phyloP scores from a whole-genome alignment of 2,329 filamentous ascomycete species.

The Aspergillus caelatus region DNA sequence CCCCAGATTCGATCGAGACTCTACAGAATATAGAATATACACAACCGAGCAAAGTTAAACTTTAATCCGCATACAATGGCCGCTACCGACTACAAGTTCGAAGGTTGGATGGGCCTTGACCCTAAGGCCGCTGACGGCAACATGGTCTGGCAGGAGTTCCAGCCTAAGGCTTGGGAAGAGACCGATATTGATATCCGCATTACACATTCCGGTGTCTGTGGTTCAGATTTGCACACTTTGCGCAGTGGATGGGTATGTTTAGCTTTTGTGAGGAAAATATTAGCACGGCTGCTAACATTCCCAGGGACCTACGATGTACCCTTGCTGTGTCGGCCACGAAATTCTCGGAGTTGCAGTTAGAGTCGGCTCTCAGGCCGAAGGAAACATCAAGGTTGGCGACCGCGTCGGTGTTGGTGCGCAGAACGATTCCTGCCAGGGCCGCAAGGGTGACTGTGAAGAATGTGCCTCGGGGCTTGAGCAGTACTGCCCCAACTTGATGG shows the following conservation, averaged over 20 bases:
- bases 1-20: neutral
- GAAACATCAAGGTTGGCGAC: constrained; percentile 37
- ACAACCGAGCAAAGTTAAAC: neutral
- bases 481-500: constrained; percentile 29
- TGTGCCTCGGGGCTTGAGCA: constrained; percentile 48
- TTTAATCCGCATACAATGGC: constrained; percentile 21
- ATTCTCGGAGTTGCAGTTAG: constrained; percentile 63
- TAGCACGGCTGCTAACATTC: neutral
- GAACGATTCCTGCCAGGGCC: constrained; percentile 53
- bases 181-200: constrained; percentile 66
- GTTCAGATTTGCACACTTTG: constrained; percentile 62
- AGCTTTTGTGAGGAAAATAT: neutral
- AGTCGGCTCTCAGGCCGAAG: constrained; percentile 52
- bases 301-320: constrained; percentile 38
- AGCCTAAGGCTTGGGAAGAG: constrained; percentile 67
- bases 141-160: constrained; percentile 58
- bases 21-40: neutral
- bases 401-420: constrained; percentile 62
- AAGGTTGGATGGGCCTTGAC: constrained; percentile 60
- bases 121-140: constrained; percentile 53
- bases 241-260: constrained; percentile 48
- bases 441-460: constrained; percentile 53
- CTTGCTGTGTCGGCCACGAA: constrained; percentile 64
- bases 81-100: constrained; percentile 52
- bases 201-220: constrained; percentile 67